Evolutionary conservation across 2,329 filamentous ascomycete genomes (phyloP).

Genomic region (Cercospora zeina): DNA sequence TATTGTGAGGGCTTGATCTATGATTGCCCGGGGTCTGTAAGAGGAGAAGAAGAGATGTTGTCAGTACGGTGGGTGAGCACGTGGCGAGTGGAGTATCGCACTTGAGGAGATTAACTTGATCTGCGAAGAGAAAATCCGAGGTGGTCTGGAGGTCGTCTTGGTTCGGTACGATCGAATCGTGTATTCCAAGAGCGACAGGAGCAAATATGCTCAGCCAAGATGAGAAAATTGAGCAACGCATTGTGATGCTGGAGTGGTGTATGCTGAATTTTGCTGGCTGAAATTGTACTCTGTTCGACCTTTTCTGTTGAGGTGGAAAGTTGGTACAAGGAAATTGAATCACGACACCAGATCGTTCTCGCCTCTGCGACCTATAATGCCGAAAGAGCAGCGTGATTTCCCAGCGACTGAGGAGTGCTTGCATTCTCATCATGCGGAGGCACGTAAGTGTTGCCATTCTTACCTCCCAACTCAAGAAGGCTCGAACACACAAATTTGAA

Average conservation of each 20-base stretch:
- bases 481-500: not conserved
- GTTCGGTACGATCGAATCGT: too few relatives aligned
- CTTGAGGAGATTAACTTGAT: not conserved
- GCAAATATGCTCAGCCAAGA: conserved; percentile 3
- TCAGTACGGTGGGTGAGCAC: not conserved
- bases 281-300: not conserved
- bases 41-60: not conserved
- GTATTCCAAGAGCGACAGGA: not conserved
- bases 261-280: not conserved
- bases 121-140: not conserved
- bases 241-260: conserved; percentile 1
- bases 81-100: not conserved
- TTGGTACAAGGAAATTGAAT: not conserved
- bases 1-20: conserved; percentile 24
- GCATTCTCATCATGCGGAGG: not conserved
- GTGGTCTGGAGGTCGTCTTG: not conserved
- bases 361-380: not conserved
- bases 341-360: not conserved
- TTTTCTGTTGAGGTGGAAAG: not conserved
- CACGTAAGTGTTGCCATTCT: not conserved
- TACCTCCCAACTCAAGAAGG: not conserved
- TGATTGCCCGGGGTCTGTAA: conserved; percentile 30
- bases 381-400: not conserved
- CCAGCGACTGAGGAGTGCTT: too few relatives aligned
- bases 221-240: not conserved